Conservation (phyloP, 768 basidiomycete genomes). For the Mycena olivaceomarginata region DNA sequence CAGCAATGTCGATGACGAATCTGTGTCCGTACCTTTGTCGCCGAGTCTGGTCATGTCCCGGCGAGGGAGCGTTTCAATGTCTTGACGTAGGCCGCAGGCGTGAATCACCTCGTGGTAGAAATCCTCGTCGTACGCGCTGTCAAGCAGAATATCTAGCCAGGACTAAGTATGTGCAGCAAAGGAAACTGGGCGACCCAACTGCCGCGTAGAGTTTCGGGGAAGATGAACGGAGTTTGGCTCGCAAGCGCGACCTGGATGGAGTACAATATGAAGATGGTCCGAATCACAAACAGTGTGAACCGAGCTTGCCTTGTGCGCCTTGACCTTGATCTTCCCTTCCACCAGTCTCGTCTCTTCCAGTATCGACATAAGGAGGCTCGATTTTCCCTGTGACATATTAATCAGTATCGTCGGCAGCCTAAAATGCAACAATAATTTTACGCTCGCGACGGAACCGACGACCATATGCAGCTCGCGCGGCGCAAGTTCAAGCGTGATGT, state of each 20-base stretch:
- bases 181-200: too few relatives aligned
- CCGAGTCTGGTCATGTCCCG: slow-evolving; percentile 36
- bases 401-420: too few relatives aligned
- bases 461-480: slow-evolving; percentile 36
- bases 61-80: slow-evolving; percentile 31
- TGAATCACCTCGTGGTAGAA: slow-evolving; percentile 39
- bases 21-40: slow-evolving; percentile 10
- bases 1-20: not conserved
- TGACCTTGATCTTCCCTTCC: slow-evolving; percentile 9
- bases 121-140: slow-evolving; percentile 27
- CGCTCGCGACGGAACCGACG: slow-evolving; percentile 38
- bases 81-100: slow-evolving; percentile 33
- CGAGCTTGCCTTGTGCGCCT: slow-evolving; percentile 21
- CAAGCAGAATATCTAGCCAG: slow-evolving; percentile 8
- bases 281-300: not conserved
- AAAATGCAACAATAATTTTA: not conserved
- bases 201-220: slow-evolving; percentile 19
- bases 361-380: slow-evolving; percentile 41
- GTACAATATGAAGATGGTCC: not conserved
- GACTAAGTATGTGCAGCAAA: too few relatives aligned
- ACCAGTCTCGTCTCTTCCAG: slow-evolving; percentile 28
- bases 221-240: slow-evolving; percentile 37
- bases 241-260: slow-evolving; percentile 34
- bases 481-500: slow-evolving; percentile 26
- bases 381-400: slow-evolving; percentile 28